Base-by-base conservation (phyloP, 1,284 basidiomycete genomes). In the Bjerkandera adusta region DNA sequence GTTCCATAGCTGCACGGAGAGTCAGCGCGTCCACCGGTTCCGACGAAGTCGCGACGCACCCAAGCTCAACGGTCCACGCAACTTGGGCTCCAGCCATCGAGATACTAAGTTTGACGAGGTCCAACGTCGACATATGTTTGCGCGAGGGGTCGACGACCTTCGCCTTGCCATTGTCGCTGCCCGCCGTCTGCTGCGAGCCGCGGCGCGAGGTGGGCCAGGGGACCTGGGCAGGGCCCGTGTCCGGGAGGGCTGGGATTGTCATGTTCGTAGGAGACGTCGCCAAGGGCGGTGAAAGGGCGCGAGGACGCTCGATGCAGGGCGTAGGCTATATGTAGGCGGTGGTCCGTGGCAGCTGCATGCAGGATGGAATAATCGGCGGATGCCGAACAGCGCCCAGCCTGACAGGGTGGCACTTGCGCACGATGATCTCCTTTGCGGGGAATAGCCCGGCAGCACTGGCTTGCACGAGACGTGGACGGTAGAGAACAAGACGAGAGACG, bases 61-160 rank as follows among this genome's bases (percentile, higher is more conserved):
- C 90, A 18, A 95, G 78, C 61, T 95, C 92, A 5, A 95, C 83
- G 0, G 89, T 92, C 92, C 92, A 95, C 1, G 89, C 84, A 20
- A 95, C 83, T 69, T 97, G 95, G 26, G 94, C 91, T 8, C 96
- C 95, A 21, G 78, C 84, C 87, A 90, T 90, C n/a, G 85, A 84
- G 51, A 89, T 77, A 59, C 83, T 87, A 54, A 90, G 69, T 1
- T 85, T 85, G 56, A 89, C 76, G 51, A 90, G 76, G 62, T 89
- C 77, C 76, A 82, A 79, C 56, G 83, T 83, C n/a, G 81, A 73
- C 53, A 89, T 65, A 10, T 69, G 71, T 47, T 54, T 58, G 49
- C 59, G 60, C 11, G 54, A 50, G 26, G 55, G 38, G 38, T 48
- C 40, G 16, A 55, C 48, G 40, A 42, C 51, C 34, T 43, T 39